Conservation (phyloP, 1,139 yeast genomes). For the Yamadazyma friedrichii region DNA sequence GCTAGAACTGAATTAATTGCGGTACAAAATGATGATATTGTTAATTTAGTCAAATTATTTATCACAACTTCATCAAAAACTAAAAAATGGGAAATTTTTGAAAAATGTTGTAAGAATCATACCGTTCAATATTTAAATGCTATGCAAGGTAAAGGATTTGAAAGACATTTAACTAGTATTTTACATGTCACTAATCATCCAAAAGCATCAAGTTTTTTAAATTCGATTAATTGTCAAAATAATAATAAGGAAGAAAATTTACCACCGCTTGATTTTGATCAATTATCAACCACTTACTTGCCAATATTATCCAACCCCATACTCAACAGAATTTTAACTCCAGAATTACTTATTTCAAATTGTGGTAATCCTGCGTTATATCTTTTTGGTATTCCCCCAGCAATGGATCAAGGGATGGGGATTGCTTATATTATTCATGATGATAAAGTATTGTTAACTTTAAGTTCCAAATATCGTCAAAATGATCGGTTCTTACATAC, state of each 20-base stretch:
- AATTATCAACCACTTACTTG: slow-evolving; percentile 23
- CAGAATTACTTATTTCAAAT: slow-evolving; percentile 49
- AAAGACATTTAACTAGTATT: slow-evolving; percentile 66
- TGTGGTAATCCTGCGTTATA: slow-evolving; percentile 80
- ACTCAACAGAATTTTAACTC: slow-evolving; percentile 39
- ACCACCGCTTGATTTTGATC: slow-evolving; percentile 23
- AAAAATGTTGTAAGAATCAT: slow-evolving; percentile 54
- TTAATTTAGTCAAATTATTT: slow-evolving; percentile 58
- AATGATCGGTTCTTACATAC: slow-evolving; percentile 67
- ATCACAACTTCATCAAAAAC: slow-evolving; percentile 50
- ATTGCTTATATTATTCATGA: slow-evolving; percentile 72
- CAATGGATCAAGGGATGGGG: slow-evolving; percentile 72
- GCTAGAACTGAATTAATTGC: slow-evolving; percentile 70
- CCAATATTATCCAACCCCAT: slow-evolving; percentile 63
- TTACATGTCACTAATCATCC: slow-evolving; percentile 43
- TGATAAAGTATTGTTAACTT: slow-evolving; percentile 57
- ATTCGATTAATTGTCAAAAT: slow-evolving; percentile 36
- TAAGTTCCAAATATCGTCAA: slow-evolving; percentile 73
- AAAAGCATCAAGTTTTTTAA: slow-evolving; percentile 35
- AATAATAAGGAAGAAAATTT: slow-evolving; percentile 7
- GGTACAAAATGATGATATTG: slow-evolving; percentile 54
- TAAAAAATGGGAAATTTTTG: slow-evolving; percentile 51
- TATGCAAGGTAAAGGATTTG: slow-evolving; percentile 65
- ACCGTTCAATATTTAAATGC: slow-evolving; percentile 48
- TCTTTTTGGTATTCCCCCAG: slow-evolving; percentile 75